Conservation (phyloP, 1,284 basidiomycete genomes). For the Schizophyllum commune region DNA sequence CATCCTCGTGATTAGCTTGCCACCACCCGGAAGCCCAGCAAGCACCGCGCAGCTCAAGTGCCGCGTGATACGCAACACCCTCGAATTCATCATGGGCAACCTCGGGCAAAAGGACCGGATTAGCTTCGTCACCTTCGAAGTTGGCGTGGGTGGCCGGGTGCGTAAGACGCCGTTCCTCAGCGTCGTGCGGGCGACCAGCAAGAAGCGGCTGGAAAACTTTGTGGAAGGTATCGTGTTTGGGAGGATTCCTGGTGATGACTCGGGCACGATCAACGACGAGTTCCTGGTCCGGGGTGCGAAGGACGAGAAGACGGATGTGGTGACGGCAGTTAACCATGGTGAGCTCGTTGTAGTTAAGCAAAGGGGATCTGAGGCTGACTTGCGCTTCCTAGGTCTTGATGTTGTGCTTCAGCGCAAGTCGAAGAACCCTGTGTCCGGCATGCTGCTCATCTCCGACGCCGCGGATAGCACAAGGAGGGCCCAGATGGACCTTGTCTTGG, state of each 20-base stretch:
- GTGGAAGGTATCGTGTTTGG: constrained; percentile 50
- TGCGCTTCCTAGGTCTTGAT: constrained; percentile 60
- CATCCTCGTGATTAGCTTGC: constrained; percentile 86
- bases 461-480: constrained; percentile 86
- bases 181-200: constrained; percentile 62
- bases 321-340: constrained; percentile 92
- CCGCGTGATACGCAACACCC: constrained; percentile 75
- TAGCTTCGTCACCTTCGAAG: constrained; percentile 84
- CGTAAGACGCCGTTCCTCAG: constrained; percentile 86
- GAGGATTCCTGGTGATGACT: constrained; percentile 28
- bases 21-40: constrained; percentile 61
- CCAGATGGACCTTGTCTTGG: constrained; percentile 97
- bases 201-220: constrained; percentile 65
- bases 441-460: constrained; percentile 90
- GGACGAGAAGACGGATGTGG: constrained; percentile 93
- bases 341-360: constrained; percentile 17
- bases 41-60: constrained; percentile 78
- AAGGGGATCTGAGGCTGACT: constrained; percentile 1
- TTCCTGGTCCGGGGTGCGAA: constrained; percentile 72
- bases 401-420: constrained; percentile 89
- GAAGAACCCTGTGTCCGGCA: constrained; percentile 83
- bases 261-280: constrained; percentile 43
- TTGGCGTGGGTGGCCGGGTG: constrained; percentile 70
- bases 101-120: constrained; percentile 73
- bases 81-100: constrained; percentile 78